Base-by-base conservation (phyloP, 345 rosid species). In the Syzygium oleosum region DNA sequence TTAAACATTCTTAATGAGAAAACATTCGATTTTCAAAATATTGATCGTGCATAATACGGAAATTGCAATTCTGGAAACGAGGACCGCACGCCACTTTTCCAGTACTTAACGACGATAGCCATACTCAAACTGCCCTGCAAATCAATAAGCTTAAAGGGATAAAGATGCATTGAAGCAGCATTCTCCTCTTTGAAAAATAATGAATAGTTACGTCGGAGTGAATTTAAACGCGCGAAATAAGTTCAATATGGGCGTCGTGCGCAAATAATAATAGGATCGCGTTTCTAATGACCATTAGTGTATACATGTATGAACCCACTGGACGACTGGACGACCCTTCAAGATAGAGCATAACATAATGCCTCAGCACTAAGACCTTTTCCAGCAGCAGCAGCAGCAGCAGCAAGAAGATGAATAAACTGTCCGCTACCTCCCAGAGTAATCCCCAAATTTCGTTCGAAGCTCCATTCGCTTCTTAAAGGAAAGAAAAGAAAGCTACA, bases 401-500 rank as follows among this genome's bases (percentile, higher is more conserved):
- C 49, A 73, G 49, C 83, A 73, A 49, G 27, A 73, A 38, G 83
- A 73, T 38, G 83, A 73, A 10, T 73, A 34, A 68, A 73, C 80
- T 73, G 43, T 73, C 14, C 49, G 15, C 83, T 43, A 73, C 27
- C 83, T 19, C 25, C 2, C 2, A 73, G 27, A 73, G 49, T 38
- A 10, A 73, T 34, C 6, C 13, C 49, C 4, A 0, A 10, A 49
- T 38, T 19, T 22, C 0, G 4, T 10, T 38, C 0, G 8, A 9
- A 34, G 83, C 83, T 73, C 83, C 25, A 19, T 38, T 73, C 0
- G 2, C 83, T 73, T 43, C 83, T 0, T 73, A 73, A 43, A 19
- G 19, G 25, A 38, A 0, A 2, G 43, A 19, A 73, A 9, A 19
- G 49, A 19, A 38, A 73, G 49, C 27, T 73, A 10, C 83, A 73